phyloP scores from a whole-genome alignment of 2,329 filamentous ascomycete genomes.

The Trichoderma sp. region DNA sequence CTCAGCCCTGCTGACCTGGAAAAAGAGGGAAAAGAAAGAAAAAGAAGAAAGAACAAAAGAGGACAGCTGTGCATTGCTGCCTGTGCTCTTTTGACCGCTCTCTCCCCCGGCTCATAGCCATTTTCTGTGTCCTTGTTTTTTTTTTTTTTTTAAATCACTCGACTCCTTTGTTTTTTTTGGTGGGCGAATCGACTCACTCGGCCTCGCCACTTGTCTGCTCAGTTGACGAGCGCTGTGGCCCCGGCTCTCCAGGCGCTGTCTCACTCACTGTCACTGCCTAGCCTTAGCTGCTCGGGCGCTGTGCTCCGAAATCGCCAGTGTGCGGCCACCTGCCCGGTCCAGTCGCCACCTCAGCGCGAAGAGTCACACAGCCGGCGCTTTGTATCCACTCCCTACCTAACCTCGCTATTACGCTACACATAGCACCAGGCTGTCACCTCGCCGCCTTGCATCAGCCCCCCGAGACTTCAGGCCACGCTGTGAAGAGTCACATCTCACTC shows the following conservation, averaged over 20 bases:
- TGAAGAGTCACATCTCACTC: conserved; percentile 24
- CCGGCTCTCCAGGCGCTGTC: conserved; percentile 18
- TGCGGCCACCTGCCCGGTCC: conserved; percentile 35
- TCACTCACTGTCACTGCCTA: conserved; percentile 21
- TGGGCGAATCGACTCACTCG: conserved; percentile 11
- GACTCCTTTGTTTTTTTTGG: background rate
- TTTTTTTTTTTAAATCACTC: conserved; percentile 3
- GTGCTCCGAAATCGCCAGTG: conserved; percentile 41
- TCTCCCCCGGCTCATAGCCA: background rate
- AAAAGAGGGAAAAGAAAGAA: background rate
- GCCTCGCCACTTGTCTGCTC: conserved; percentile 17
- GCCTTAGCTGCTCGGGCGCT: conserved; percentile 25
- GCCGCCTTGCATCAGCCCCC: conserved; percentile 32
- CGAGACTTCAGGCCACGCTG: conserved; percentile 36
- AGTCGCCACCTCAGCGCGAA: conserved; percentile 37
- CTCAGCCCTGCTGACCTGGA: conserved; percentile 6
- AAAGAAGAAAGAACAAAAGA: background rate
- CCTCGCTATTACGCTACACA: conserved; percentile 16
- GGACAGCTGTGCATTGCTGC: conserved; percentile 12
- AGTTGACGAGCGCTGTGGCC: conserved; percentile 15
- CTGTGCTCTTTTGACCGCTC: conserved; percentile 11
- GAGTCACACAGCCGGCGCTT: conserved; percentile 36
- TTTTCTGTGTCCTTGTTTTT: background rate
- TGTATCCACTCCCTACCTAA: conserved; percentile 23
- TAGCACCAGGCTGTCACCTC: conserved; percentile 28